Evolutionary conservation across 805 yeast genomes (phyloP).

Genomic region (Tetrapisispora namnaoensis): DNA sequence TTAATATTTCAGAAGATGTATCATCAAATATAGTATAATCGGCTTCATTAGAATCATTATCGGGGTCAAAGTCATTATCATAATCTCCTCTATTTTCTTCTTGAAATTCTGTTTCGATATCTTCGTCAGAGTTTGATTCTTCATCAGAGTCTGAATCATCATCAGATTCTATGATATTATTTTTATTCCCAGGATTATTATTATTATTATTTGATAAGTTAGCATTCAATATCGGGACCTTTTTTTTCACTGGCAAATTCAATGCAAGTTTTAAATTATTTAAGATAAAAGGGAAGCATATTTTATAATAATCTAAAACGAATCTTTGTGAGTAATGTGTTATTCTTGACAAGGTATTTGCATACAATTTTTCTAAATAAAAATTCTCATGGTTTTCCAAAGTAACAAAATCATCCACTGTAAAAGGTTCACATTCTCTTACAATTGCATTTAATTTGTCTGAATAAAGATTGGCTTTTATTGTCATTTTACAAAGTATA

Average conservation of each 20-base stretch:
- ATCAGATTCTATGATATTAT: background rate
- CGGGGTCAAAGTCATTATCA: background rate
- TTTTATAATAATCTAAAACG: background rate
- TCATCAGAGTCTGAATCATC: background rate
- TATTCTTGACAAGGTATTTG: background rate
- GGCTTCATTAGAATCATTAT: background rate
- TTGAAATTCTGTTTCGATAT: background rate
- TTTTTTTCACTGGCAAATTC: background rate
- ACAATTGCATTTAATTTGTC: constrained; percentile 20
- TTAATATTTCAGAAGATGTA: background rate
- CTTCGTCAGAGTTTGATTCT: background rate
- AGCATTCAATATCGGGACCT: background rate
- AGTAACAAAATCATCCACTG: background rate
- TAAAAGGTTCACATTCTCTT: constrained; percentile 16
- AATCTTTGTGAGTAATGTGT: background rate
- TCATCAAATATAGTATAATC: background rate
- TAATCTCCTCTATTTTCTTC: background rate
- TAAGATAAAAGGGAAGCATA: background rate
- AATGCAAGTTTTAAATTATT: background rate
- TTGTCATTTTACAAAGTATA: constrained; percentile 17
- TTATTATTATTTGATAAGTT: background rate
- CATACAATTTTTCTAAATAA: background rate
- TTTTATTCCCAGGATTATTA: background rate
- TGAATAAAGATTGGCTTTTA: constrained; percentile 13
- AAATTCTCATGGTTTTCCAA: background rate